Evolutionary conservation across 345 rosid species (phyloP).

Genomic region (Noccaea bulbosa): DNA sequence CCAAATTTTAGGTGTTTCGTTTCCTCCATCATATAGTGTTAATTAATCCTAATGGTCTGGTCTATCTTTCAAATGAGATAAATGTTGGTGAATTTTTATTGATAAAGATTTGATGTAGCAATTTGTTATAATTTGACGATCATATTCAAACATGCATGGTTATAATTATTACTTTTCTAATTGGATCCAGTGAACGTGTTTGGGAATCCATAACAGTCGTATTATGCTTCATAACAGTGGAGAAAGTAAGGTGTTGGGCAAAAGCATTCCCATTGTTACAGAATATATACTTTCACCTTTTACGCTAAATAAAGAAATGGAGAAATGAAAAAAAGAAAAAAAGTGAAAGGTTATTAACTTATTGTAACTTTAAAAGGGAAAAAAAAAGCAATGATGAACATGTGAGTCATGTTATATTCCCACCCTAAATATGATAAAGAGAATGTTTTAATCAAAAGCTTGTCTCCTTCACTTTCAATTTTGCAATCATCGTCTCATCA

Average conservation of each 20-base stretch:
- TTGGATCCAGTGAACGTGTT: slow-evolving; percentile 44
- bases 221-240: slow-evolving; percentile 41
- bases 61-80: neutral
- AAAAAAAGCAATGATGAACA: slow-evolving; percentile 41
- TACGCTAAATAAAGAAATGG: slow-evolving; percentile 33
- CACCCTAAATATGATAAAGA: slow-evolving; percentile 34
- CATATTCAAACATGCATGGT: neutral
- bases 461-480: slow-evolving; percentile 46
- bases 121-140: neutral
- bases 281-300: slow-evolving; percentile 45
- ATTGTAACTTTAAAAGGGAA: slow-evolving; percentile 29
- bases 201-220: slow-evolving; percentile 43
- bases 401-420: slow-evolving; percentile 48
- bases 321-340: slow-evolving; percentile 5
- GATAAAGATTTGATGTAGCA: neutral
- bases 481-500: slow-evolving; percentile 43
- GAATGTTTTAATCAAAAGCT: slow-evolving; percentile 30
- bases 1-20: neutral
- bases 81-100: neutral
- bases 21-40: neutral
- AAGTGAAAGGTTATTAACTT: slow-evolving; percentile 38
- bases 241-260: slow-evolving; percentile 36
- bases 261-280: slow-evolving; percentile 41
- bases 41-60: neutral
- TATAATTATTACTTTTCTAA: slow-evolving; percentile 4